Evolutionary conservation across 208 protist species (phyloP).

Genomic region (Tritrichomonas foetus): DNA sequence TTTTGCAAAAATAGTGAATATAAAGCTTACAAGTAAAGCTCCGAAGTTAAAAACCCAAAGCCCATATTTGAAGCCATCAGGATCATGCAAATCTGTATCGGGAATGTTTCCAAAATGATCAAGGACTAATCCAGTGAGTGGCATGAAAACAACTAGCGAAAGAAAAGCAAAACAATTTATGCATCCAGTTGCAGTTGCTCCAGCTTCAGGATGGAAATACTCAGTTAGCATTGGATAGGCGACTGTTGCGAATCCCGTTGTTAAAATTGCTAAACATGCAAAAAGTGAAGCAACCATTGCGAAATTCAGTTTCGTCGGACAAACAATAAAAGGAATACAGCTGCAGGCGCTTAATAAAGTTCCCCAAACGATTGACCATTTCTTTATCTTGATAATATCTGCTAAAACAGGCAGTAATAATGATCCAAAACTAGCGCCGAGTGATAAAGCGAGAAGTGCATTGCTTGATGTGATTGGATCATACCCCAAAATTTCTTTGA

Average conservation of each 20-base stretch:
- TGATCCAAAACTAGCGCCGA: not conserved
- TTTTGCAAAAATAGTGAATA: no score
- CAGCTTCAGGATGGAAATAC: not conserved
- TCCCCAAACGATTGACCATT: not conserved
- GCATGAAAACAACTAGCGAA: not conserved
- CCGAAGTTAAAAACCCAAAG: not conserved
- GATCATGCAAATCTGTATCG: no score
- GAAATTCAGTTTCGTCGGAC: no score
- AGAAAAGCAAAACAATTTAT: not conserved
- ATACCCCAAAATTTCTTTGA: not conserved
- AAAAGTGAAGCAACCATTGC: no score
- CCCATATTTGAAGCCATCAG: not conserved
- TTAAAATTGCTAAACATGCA: no score
- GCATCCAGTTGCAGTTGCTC: not conserved
- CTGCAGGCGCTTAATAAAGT: no score
- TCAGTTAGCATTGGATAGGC: not conserved
- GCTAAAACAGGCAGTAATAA: not conserved
- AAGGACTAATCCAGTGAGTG: no score
- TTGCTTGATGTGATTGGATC: not conserved
- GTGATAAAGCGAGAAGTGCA: not conserved
- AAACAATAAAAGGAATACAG: no score
- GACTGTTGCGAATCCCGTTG: not conserved
- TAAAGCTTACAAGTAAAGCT: no score
- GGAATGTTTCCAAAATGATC: no score
- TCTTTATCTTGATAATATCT: not conserved